A percentile compares a stretch with the other conserved stretches of the same genome.
phyloP scores from a whole-genome alignment of 1,139 yeast species.

The Trichomonascaceae sp. region DNA sequence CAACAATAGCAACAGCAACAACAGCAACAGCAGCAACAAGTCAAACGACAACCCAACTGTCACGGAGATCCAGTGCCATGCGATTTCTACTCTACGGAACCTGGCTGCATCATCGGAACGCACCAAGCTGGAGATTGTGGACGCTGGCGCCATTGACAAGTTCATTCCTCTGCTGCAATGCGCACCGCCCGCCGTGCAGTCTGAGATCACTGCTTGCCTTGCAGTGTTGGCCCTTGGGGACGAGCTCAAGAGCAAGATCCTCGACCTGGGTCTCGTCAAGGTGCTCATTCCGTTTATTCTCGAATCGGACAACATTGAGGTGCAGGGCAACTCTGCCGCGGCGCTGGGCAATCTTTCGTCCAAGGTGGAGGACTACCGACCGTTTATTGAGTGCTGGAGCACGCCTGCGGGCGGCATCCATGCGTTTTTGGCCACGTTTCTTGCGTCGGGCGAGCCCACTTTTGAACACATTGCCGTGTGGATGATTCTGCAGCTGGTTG shows the following conservation, averaged over 20 bases:
- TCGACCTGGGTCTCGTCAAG: conserved; percentile 74
- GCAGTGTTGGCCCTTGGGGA: conserved; percentile 96
- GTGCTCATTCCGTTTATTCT: conserved; percentile 75
- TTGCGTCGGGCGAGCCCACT: conserved; percentile 81
- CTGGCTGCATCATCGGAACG: conserved; percentile 92
- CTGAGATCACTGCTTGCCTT: conserved; percentile 93
- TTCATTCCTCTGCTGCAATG: conserved; percentile 76
- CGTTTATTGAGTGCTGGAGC: conserved; percentile 69
- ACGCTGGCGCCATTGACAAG: conserved; percentile 91
- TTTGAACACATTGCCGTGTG: conserved; percentile 97
- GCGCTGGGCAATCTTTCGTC: conserved; percentile 94
- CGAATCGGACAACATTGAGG: conserved; percentile 59
- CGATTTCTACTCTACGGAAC: conserved; percentile 89
- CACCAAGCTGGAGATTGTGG: conserved; percentile 80
- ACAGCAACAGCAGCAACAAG: neutral
- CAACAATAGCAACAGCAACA: neutral
- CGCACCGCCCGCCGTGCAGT: conserved; percentile 81
- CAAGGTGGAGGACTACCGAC: conserved; percentile 69
- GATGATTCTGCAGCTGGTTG: conserved; percentile 89
- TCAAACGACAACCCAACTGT: neutral
- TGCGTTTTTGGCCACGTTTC: conserved; percentile 69
- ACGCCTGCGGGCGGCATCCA: conserved; percentile 75
- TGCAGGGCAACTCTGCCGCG: conserved; percentile 97
- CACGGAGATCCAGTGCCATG: conserved; percentile 86
- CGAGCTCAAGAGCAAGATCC: conserved; percentile 75